Conservation (phyloP, 2,329 filamentous ascomycete species). For the Emergomyces pasteurianus region DNA sequence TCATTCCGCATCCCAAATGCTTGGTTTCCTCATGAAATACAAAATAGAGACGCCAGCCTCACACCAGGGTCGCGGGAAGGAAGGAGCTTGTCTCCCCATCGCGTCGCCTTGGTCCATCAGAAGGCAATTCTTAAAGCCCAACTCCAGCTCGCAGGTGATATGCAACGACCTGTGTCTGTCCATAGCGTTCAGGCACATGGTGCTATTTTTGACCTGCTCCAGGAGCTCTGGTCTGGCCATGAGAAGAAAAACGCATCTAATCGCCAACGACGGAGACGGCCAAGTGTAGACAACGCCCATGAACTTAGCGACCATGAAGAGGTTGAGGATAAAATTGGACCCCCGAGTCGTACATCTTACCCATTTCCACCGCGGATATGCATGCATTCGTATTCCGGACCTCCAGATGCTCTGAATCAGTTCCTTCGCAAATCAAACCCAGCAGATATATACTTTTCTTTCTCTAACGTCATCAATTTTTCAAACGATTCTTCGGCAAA, state of each 20-base stretch:
- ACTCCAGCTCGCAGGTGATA: slow-evolving; percentile 46
- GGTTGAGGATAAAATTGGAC: slow-evolving; percentile 11
- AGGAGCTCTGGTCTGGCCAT: slow-evolving; percentile 46
- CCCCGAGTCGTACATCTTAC: slow-evolving; percentile 25
- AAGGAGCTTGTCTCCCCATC: slow-evolving; percentile 44
- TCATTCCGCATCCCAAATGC: slow-evolving; percentile 48
- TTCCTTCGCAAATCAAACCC: slow-evolving; percentile 66
- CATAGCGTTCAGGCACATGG: slow-evolving; percentile 55
- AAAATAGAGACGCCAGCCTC: slow-evolving; percentile 18
- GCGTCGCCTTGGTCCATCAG: slow-evolving; percentile 47
- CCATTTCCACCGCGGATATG: slow-evolving; percentile 82
- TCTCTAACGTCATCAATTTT: slow-evolving; percentile 75
- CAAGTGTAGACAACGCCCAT: slow-evolving; percentile 21
- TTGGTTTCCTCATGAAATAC: slow-evolving; percentile 28
- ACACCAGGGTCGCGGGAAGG: slow-evolving; percentile 52
- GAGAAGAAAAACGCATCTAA: slow-evolving; percentile 41
- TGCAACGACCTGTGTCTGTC: slow-evolving; percentile 46
- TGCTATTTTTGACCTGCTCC: slow-evolving; percentile 43
- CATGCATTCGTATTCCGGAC: slow-evolving; percentile 83
- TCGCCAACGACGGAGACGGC: slow-evolving; percentile 29
- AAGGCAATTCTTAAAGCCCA: slow-evolving; percentile 46
- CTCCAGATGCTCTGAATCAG: slow-evolving; percentile 60
- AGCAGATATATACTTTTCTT: slow-evolving; percentile 71
- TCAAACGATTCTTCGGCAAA: slow-evolving; percentile 42
- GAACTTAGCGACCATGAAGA: slow-evolving; percentile 18